Evolutionary conservation across 225 moss, liverwort and hornwort species (phyloP).

Genomic region (Takakia lepidozioides): DNA sequence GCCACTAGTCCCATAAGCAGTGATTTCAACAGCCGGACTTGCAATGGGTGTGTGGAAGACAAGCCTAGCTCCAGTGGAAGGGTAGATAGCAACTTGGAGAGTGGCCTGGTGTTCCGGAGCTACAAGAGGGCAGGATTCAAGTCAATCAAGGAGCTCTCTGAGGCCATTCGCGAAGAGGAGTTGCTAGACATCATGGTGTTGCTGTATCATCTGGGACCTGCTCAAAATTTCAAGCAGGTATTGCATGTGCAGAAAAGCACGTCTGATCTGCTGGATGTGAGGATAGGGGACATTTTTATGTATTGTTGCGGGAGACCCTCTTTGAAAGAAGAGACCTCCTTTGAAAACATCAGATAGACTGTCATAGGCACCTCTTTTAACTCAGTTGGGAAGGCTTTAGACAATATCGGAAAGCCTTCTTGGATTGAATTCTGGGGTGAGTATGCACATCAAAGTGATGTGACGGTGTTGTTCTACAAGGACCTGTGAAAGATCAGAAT

Average conservation of each 20-base stretch:
- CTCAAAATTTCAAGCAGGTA: constrained; percentile 95
- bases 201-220: constrained; percentile 85
- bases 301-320: no score
- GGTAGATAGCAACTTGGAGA: constrained; percentile 59
- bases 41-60: constrained; percentile 75
- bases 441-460: no score
- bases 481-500: no score
- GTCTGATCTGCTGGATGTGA: no score
- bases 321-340: no score
- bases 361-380: background rate
- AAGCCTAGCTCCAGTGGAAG: constrained; percentile 90
- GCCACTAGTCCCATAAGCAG: constrained; percentile 68
- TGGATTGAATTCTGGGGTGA: no score
- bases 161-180: constrained; percentile 98
- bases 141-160: constrained; percentile 83
- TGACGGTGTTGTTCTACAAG: no score
- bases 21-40: constrained; percentile 58
- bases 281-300: no score
- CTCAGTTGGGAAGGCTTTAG: background rate
- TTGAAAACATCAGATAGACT: background rate
- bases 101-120: constrained; percentile 39
- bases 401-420: no score
- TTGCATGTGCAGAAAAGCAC: no score
- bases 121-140: constrained; percentile 80
- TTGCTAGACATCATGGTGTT: constrained; percentile 78